Evolutionary conservation across 2,329 filamentous ascomycete species (phyloP), one percentile per base, ranked within the genome.

Genomic region (Monilinia fructigena): DNA sequence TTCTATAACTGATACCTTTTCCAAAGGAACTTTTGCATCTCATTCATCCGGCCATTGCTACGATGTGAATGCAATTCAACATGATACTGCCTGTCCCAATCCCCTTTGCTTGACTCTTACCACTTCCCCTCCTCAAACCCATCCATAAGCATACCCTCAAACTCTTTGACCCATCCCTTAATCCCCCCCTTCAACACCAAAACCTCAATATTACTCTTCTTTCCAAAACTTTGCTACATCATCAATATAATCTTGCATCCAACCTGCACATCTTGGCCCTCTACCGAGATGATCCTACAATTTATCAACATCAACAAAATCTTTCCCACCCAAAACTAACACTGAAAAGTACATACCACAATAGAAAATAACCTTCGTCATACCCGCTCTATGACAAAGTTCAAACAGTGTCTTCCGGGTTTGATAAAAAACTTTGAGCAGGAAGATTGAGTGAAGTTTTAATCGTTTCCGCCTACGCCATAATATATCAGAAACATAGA

Each of bases 381-480:
- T 77, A 1, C 79, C 79, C 2, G 83, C 83, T 66, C 81, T 78
- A 69, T 80, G 81, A 75, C 81, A 82, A 23, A 86, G 75, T 55
- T 79, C 79, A 68, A 85, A 81, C 38, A 85, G 73, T 7, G 77
- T 75, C 4, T 80, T 78, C 7, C 83, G 78, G 4, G 81, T 82
- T 62, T 81, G 81, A 63, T 83, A 84, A 50, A 86, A 86, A 79
- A 16, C 79, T 81, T 64, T 86, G 83, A 11, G 84, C 83, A 0
- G 84, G 83, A 18, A 86, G 76, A 69, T 86, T 86, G 69, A 89
- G 78, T 0, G 86, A 86, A 2, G 81, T 82, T 11, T 77, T 77
- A 65, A 89, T 83, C 0, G 85, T 88, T 88, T 52, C 86, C 87
- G 35, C 87, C 82, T 82, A 64, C 55, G 1, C 7, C 14, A 20